Base-by-base conservation (phyloP, 371 early-diverging fungal species). In the Mortierella sp. region DNA sequence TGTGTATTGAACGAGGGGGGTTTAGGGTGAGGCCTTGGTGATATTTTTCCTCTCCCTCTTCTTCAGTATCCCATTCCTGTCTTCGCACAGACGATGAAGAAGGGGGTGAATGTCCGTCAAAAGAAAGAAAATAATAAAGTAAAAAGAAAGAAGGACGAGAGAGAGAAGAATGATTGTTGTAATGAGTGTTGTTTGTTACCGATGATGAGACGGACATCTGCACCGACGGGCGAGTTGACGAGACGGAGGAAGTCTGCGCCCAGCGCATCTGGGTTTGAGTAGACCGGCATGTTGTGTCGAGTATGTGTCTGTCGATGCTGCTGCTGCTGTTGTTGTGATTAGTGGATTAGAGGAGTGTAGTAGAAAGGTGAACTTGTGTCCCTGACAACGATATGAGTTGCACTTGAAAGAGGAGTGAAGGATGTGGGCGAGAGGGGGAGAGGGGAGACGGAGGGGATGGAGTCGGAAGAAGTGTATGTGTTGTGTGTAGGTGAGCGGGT, bases 141-240 rank as follows among this genome's bases (percentile, higher is more conserved):
- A 55, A 26, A 34, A 55, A 26, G n/a, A 26, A 19, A 63, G 71
- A 31, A 14, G 28, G 28, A 63, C 8, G 13, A 21, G 38, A 68
- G 16, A 7, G 65, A 34, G 21, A 19, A 16, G 6, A 58, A 14
- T 10, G 58, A 3, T 38, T 38, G 42, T 38, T 38, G 42, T 38
- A 47, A 47, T 5, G 16, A 24, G 16, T 8, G 26, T n/a, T 58
- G 63, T n/a, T 11, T n/a, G 31, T 70, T 75, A 86, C 86, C 86
- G 48, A 86, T 74, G 52, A 86, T 77, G 16, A 86, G 75, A 10
- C 75, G 77, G n/a, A 86, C 80, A 73, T 86, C 86, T 11, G 86
- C 68, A 16, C 82, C 86, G 26, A 77, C 65, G 21, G 86, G 75
- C 14, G 82, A 82, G 77, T 79, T 80, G 75, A 86, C 78, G 5